phyloP scores from a whole-genome alignment of 371 early-diverging fungal genomes.

The Paraphysoderma sedebokerense region DNA sequence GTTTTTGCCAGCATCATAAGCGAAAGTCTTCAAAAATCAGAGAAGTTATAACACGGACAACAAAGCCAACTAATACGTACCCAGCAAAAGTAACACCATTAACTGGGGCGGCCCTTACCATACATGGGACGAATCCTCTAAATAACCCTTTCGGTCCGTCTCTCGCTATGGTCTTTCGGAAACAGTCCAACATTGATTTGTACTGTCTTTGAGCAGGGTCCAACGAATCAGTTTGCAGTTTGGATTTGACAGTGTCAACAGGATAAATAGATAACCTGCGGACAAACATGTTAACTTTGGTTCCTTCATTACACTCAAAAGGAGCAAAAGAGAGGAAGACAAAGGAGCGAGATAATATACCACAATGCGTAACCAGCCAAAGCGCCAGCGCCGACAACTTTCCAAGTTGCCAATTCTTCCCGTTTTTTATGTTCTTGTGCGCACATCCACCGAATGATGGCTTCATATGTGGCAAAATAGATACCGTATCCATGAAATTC shows the following conservation, averaged over 20 bases:
- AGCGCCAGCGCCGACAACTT: conserved; percentile 18
- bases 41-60: too few relatives aligned
- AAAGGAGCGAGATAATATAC: conserved; percentile 20
- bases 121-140: conserved; percentile 24
- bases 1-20: too few relatives aligned
- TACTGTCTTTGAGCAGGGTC: conserved; percentile 13
- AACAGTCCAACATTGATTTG: conserved; percentile 19
- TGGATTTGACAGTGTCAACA: conserved; percentile 24
- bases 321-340: conserved; percentile 2
- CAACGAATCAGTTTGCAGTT: conserved; percentile 29
- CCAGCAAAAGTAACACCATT: conserved; percentile 34
- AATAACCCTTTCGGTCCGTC: conserved; percentile 28
- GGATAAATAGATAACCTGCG: conserved; percentile 1
- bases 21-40: too few relatives aligned
- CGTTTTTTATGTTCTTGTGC: conserved; percentile 8
- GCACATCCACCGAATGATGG: conserved; percentile 15
- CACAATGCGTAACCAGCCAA: conserved; percentile 25
- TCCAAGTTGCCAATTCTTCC: conserved; percentile 16
- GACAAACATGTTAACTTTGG: neutral
- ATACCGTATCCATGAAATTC: conserved; percentile 21
- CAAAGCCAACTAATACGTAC: conserved; percentile 14
- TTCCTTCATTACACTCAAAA: neutral
- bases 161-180: conserved; percentile 14
- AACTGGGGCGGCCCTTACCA: conserved; percentile 33
- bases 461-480: conserved; percentile 23